phyloP scores from a whole-genome alignment of 257 asterid genomes.

The Fraxinus pennsylvanica region DNA sequence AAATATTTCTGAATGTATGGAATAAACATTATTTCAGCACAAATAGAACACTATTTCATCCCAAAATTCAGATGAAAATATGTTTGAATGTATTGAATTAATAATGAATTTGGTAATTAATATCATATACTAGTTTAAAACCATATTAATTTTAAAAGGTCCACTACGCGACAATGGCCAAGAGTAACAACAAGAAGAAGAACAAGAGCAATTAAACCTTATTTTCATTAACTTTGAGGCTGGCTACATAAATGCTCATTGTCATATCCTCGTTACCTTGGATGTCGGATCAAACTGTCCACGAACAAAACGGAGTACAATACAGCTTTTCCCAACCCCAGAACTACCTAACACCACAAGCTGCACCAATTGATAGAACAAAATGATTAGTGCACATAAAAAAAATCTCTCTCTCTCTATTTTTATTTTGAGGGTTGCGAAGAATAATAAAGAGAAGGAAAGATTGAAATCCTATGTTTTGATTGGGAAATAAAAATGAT shows the following conservation, averaged over 20 bases:
- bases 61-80: neutral
- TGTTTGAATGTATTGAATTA: neutral
- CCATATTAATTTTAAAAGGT: neutral
- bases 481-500: neutral
- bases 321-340: slow-evolving; percentile 99
- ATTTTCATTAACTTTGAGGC: neutral
- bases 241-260: neutral
- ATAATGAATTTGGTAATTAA: neutral
- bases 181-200: neutral
- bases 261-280: slow-evolving; percentile 51
- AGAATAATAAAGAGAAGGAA: neutral
- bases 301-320: slow-evolving; percentile 96
- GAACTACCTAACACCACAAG: slow-evolving; percentile 94
- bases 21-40: neutral
- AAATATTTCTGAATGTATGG: neutral
- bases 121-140: neutral
- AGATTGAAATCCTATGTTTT: neutral
- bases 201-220: neutral
- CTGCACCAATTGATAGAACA: slow-evolving; percentile 45
- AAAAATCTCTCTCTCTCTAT: neutral
- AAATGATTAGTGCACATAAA: slow-evolving; percentile 24
- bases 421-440: neutral
- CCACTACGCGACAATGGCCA: neutral
- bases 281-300: slow-evolving; percentile 99
- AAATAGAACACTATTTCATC: neutral